Evolutionary conservation across 768 basidiomycete genomes (phyloP).

Genomic region (Boletus sp.): DNA sequence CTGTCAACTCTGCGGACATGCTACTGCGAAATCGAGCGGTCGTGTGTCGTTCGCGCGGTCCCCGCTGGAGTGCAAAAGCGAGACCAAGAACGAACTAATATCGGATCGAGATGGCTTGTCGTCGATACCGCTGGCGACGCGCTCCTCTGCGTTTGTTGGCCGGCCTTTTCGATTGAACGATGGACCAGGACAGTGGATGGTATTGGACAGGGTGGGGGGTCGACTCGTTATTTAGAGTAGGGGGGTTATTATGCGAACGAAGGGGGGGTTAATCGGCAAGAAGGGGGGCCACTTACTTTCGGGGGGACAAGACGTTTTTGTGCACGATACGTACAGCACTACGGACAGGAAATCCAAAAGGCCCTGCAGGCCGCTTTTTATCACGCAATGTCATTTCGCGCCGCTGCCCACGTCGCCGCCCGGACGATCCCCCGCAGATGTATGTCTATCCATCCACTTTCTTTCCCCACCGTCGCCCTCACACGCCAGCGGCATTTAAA

Average conservation of each 20-base stretch:
- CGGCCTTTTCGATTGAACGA: not conserved
- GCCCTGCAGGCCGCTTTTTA: not conserved
- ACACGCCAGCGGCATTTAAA: constrained; percentile 7
- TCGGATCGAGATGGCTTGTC: not conserved
- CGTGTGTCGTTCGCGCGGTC: constrained; percentile 1
- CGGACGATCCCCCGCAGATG: constrained; percentile 24
- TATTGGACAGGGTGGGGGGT: constrained; percentile 5
- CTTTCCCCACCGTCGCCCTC: not conserved
- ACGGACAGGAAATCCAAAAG: not conserved
- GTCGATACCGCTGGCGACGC: constrained; percentile 3
- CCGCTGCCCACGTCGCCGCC: constrained; percentile 6
- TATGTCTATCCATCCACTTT: constrained; percentile 4
- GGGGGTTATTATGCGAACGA: not conserved
- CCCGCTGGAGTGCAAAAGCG: not conserved
- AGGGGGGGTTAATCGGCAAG: constrained; percentile 11
- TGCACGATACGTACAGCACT: too few species aligned
- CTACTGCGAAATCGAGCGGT: constrained; percentile 4
- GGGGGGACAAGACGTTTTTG: too few species aligned
- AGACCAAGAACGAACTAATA: not conserved
- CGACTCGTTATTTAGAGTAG: not conserved
- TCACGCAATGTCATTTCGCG: constrained; percentile 15
- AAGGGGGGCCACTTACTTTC: not conserved
- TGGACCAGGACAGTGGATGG: not conserved
- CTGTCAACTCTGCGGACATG: constrained; percentile 27
- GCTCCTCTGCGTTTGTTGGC: not conserved